A percentile compares a stretch with the other conserved stretches of the same genome.
Evolutionary conservation across 495 filamentous ascomycete species (phyloP).

Genomic region (Daldinia concentrica): DNA sequence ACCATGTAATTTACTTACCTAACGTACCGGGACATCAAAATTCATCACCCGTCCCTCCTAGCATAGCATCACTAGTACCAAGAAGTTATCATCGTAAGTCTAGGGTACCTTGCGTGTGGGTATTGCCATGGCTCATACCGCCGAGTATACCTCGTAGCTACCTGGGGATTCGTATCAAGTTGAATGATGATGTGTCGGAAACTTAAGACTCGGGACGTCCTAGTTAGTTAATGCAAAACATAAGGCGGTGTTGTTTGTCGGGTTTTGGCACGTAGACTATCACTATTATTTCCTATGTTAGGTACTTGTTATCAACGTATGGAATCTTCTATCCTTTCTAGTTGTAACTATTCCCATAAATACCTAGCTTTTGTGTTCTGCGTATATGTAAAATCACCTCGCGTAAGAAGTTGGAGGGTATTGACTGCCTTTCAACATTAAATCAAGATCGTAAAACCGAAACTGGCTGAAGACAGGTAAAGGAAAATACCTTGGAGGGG

Average conservation of each 20-base stretch:
- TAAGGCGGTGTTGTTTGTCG: not conserved
- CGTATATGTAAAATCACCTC: not conserved
- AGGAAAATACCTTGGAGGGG: not conserved
- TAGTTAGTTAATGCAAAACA: slow-evolving; percentile 1
- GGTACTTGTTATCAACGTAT: not conserved
- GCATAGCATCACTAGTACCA: not conserved
- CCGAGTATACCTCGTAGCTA: not conserved
- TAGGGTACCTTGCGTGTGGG: not conserved
- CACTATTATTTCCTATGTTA: not conserved
- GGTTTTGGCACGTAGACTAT: not conserved
- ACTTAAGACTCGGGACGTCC: not conserved
- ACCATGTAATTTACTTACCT: not conserved
- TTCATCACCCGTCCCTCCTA: not conserved
- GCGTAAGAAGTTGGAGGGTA: not conserved
- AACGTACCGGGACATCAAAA: not conserved
- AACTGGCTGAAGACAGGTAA: not conserved
- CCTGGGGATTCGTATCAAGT: not conserved
- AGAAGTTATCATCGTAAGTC: not conserved
- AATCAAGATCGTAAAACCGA: not conserved
- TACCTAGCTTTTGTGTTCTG: not conserved
- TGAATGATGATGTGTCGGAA: not conserved
- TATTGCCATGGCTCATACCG: not conserved
- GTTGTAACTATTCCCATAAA: not conserved
- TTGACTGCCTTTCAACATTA: not conserved
- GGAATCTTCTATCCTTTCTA: not conserved